These are phyloP conservation scores for Diplocarpon mali DNA, from an alignment of 2,329 filamentous ascomycete species.

Conservation along the genomic window DNA sequence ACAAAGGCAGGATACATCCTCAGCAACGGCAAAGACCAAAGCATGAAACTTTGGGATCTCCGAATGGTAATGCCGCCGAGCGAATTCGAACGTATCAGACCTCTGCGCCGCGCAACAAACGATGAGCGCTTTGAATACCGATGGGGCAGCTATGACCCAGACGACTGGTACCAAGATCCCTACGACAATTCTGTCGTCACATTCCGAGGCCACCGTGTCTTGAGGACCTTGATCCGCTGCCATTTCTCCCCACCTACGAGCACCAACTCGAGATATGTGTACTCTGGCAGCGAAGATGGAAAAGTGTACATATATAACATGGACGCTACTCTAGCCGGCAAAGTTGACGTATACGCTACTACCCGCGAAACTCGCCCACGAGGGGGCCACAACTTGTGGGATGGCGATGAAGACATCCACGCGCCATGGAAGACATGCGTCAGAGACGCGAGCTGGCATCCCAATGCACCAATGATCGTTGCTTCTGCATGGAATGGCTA, in stretches of 20 bases:
- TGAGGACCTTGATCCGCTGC: constrained; percentile 84
- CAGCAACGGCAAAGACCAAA: constrained; percentile 91
- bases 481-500: constrained; percentile 63
- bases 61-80: constrained; percentile 75
- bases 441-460: constrained; percentile 63
- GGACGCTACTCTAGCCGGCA: constrained; percentile 71
- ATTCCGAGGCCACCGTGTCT: constrained; percentile 80
- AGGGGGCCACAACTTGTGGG: constrained; percentile 14
- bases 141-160: constrained; percentile 51
- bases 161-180: constrained; percentile 60
- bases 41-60: constrained; percentile 94
- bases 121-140: constrained; percentile 63
- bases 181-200: constrained; percentile 88
- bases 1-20: constrained; percentile 55
- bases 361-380: constrained; percentile 52
- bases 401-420: constrained; percentile 15
- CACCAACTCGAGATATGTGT: constrained; percentile 85
- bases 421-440: constrained; percentile 54
- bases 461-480: constrained; percentile 54
- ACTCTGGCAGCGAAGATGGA: constrained; percentile 82
- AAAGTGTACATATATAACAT: constrained; percentile 88
- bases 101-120: constrained; percentile 39
- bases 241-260: constrained; percentile 85
- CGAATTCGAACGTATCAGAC: constrained; percentile 45
- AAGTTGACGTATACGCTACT: constrained; percentile 65